Evolutionary conservation across 2,329 filamentous ascomycete genomes (phyloP).

Genomic region (Ascosphaera pollenicola): DNA sequence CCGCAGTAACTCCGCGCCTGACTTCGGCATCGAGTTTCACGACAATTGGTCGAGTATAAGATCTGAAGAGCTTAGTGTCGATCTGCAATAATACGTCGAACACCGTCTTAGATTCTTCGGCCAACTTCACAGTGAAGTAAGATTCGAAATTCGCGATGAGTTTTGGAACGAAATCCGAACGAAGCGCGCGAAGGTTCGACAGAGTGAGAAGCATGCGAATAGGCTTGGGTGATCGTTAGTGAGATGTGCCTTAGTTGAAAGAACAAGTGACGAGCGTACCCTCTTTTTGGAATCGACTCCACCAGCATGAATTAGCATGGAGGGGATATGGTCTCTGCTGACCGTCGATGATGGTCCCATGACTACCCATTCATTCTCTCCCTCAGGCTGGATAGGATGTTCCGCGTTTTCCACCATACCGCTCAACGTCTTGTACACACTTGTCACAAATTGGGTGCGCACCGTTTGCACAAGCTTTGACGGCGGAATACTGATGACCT

Average conservation of each 20-base stretch:
- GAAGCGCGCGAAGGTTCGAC: constrained; percentile 71
- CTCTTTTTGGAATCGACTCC: constrained; percentile 30
- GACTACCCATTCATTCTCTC: constrained; percentile 29
- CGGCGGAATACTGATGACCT: constrained; percentile 68
- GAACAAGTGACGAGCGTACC: constrained; percentile 16
- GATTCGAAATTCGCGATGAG: constrained; percentile 88
- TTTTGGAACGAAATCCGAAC: constrained; percentile 59
- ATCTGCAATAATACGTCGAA: constrained; percentile 79
- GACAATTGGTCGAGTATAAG: constrained; percentile 64
- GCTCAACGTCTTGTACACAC: constrained; percentile 78
- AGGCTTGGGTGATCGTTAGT: constrained; percentile 32
- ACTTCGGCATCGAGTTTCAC: constrained; percentile 48
- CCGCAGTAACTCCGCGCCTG: constrained; percentile 44
- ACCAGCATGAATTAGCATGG: constrained; percentile 23
- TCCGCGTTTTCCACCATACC: constrained; percentile 97
- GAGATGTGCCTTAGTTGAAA: background rate
- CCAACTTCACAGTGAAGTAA: constrained; percentile 80
- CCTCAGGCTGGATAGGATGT: constrained; percentile 41
- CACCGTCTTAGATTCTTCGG: constrained; percentile 81
- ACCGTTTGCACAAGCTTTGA: constrained; percentile 80
- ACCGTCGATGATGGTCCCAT: constrained; percentile 16
- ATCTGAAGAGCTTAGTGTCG: constrained; percentile 72
- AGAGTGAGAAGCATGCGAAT: constrained; percentile 85
- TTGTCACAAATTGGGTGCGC: constrained; percentile 75
- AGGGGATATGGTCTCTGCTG: constrained; percentile 13